phyloP scores from a whole-genome alignment of 2,329 filamentous ascomycete species.

The Geosmithia morbida region DNA sequence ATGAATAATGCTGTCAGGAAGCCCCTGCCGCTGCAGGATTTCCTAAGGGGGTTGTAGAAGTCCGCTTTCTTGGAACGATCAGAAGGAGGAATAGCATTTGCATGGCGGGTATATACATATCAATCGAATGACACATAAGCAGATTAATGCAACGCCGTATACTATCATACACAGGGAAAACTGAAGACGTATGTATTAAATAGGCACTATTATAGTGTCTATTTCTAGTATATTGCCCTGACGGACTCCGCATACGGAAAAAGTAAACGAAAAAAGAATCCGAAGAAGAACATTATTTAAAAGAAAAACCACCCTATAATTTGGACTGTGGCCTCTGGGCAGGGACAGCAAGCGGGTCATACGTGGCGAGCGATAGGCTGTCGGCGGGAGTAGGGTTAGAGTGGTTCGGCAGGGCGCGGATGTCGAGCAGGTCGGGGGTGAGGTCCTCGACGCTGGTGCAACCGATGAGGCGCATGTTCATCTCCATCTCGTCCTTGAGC shows the following conservation, averaged over 20 bases:
- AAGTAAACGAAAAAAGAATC: no score
- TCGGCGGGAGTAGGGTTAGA: constrained; percentile 33
- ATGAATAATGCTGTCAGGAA: constrained; percentile 87
- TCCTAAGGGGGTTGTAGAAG: constrained; percentile 54
- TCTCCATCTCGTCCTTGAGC: constrained; percentile 92
- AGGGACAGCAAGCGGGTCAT: constrained; percentile 38
- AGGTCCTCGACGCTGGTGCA: constrained; percentile 61
- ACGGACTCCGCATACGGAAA: no score
- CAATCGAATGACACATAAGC: no score
- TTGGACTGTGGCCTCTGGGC: constrained; percentile 37
- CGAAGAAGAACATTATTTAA: no score
- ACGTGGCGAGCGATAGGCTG: constrained; percentile 30
- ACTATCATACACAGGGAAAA: no score
- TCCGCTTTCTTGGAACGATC: no score
- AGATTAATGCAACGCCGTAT: no score
- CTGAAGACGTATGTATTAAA: no score
- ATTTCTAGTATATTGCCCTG: no score
- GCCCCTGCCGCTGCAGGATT: constrained; percentile 66
- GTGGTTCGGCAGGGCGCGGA: constrained; percentile 48
- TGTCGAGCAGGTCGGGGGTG: constrained; percentile 68
- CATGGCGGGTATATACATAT: not conserved
- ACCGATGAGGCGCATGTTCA: constrained; percentile 95
- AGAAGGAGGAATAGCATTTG: no score
- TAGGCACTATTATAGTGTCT: no score
- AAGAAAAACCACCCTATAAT: constrained; percentile 23